Base-by-base conservation (phyloP, 768 basidiomycete genomes). In the Leccinum subgranulosum region DNA sequence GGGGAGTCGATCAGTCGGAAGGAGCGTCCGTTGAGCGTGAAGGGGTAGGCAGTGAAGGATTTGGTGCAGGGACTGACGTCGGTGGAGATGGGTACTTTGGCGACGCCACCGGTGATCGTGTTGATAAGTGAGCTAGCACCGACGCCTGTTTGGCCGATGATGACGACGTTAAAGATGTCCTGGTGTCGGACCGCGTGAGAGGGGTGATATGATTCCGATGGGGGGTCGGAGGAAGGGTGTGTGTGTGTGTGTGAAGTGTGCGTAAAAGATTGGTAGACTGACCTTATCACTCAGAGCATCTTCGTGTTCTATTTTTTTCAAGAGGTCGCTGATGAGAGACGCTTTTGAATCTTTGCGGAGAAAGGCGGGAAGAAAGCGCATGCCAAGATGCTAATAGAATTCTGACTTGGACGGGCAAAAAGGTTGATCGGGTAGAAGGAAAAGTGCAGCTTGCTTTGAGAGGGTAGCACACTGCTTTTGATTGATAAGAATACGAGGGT, bases 61-160 rank as follows among this genome's bases (percentile, higher is more conserved):
- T 61, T 62, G 17, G 69, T 70, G 51, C 69, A 70, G 33, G 70
- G 68, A 33, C 61, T 66, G 54, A 67, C 69, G 51, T 72, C 65
- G 23, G 68, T 70, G 55, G 69, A 70, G 23, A 64, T 57, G 27
- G 63, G 64, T 12, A 63, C 68, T 10, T 59, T 48, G 8, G 60
- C 15, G 11, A n/a, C 6, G 36, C 61, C 57, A 1, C 61, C 57
- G 4, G 60, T 65, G 54, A 78, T 61, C 67, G 76, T 64, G 61
- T 79, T 79, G 59, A 77, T 62, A 41, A 79, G 61, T 12, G 75
- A 76, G 59, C 79, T 79, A 55, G 72, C 76, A 25, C 74, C 73
- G 49, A 69, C 56, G 49, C 69, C 69, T 1, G 70, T 72, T 58
- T 70, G 68, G 7, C 69, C 70, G 58, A 72, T 70, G 17, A 72